Percentiles rank a stretch among this genome's conserved stretches.
These are phyloP conservation scores for Vicia faba DNA, from an alignment of 306 rosid species.

Conservation along the genomic window DNA sequence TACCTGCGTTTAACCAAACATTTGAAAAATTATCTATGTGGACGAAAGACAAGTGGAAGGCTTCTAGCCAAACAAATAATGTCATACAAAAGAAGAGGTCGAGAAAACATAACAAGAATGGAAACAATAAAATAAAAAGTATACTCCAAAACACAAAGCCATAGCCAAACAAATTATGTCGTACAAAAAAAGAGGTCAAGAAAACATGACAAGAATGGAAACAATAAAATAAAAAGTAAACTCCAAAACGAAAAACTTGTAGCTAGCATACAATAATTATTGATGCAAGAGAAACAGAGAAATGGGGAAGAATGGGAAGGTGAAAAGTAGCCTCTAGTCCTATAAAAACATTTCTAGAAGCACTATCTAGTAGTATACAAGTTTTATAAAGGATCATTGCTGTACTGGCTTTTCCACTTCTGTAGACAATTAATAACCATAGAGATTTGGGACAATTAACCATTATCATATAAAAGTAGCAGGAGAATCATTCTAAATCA, in stretches of 20 bases:
- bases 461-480: slow-evolving; percentile 9
- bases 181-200: slow-evolving; percentile 1
- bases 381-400: slow-evolving; percentile 29
- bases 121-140: background rate
- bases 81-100: background rate
- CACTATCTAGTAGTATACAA: background rate
- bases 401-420: slow-evolving; percentile 13
- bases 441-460: slow-evolving; percentile 25
- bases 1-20: slow-evolving; percentile 56
- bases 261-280: background rate
- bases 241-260: background rate
- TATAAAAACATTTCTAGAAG: slow-evolving; percentile 18
- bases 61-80: slow-evolving; percentile 30
- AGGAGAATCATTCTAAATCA: slow-evolving; percentile 24
- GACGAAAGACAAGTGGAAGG: background rate
- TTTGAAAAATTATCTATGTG: background rate
- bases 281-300: slow-evolving; percentile 13
- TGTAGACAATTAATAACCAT: slow-evolving; percentile 2
- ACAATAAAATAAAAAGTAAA: background rate
- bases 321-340: slow-evolving; percentile 1
- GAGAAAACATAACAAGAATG: slow-evolving; percentile 1
- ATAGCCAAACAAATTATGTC: slow-evolving; percentile 22
- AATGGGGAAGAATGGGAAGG: slow-evolving; percentile 1
- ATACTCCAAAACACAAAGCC: background rate
- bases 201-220: slow-evolving; percentile 11